Conservation (phyloP, 768 basidiomycete species). For the Leccinum truebloodii region DNA sequence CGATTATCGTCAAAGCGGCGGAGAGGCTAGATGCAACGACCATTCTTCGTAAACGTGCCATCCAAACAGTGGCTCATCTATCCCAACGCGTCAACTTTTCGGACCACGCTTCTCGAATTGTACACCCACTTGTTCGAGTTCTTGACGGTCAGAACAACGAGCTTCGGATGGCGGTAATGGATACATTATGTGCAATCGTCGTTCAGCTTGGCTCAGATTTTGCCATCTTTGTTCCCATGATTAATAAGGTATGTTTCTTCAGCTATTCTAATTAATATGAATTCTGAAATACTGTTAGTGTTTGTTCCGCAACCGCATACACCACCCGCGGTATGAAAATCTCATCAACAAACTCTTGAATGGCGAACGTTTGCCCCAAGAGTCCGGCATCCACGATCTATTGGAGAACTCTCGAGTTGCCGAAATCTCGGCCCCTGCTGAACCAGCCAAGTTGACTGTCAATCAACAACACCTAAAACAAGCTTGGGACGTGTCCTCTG, state of each 20-base stretch:
- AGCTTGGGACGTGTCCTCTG: slow-evolving; percentile 88
- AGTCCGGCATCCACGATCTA: slow-evolving; percentile 68
- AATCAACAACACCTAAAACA: slow-evolving; percentile 98
- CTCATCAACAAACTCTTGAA: slow-evolving; percentile 87
- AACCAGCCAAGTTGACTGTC: slow-evolving; percentile 85
- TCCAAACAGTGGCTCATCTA: slow-evolving; percentile 88
- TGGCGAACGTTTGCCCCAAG: slow-evolving; percentile 90
- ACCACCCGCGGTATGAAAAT: slow-evolving; percentile 83
- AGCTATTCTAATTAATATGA: neutral
- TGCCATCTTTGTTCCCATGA: slow-evolving; percentile 95
- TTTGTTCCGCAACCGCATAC: slow-evolving; percentile 71
- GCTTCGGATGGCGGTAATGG: slow-evolving; percentile 83
- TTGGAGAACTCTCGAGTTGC: slow-evolving; percentile 66
- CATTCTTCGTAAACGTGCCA: slow-evolving; percentile 80
- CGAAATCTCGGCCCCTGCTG: slow-evolving; percentile 81
- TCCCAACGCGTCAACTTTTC: slow-evolving; percentile 95
- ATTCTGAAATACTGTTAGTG: slow-evolving; percentile 47
- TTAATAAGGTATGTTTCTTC: slow-evolving; percentile 72
- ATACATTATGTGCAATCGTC: slow-evolving; percentile 88
- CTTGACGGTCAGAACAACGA: slow-evolving; percentile 75
- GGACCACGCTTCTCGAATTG: slow-evolving; percentile 95
- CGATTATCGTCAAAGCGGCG: slow-evolving; percentile 89
- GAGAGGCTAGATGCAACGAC: slow-evolving; percentile 78
- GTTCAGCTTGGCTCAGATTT: slow-evolving; percentile 95
- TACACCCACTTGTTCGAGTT: slow-evolving; percentile 91